phyloP scores from a whole-genome alignment of 495 filamentous ascomycete species.

The Tuber borchii region DNA sequence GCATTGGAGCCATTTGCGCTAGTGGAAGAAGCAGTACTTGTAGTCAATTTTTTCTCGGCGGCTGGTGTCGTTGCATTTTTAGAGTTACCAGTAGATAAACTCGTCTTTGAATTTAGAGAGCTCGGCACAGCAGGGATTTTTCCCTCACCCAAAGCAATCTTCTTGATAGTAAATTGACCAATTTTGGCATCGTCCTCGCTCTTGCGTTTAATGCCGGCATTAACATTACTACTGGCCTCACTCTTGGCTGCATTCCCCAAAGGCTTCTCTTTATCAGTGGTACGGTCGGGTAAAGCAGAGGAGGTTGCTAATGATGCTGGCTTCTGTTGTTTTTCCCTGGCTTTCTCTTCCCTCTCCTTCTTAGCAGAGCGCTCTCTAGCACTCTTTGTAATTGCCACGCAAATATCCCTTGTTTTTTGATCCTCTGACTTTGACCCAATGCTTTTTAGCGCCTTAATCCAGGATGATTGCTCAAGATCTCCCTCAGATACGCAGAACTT shows the following conservation, averaged over 20 bases:
- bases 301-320: conserved; percentile 24
- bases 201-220: conserved; percentile 38
- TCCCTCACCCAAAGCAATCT: conserved; percentile 37
- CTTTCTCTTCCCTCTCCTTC: conserved; percentile 28
- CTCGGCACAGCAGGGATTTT: conserved; percentile 31
- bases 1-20: conserved; percentile 13
- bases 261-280: conserved; percentile 38
- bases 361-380: conserved; percentile 32
- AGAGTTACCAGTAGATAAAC: conserved; percentile 27
- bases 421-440: conserved; percentile 40
- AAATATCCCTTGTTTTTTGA: conserved; percentile 37
- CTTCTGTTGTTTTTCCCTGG: conserved; percentile 35
- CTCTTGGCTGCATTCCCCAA: conserved; percentile 32
- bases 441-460: conserved; percentile 34
- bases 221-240: conserved; percentile 38
- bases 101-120: conserved; percentile 40
- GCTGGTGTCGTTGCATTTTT: conserved; percentile 35
- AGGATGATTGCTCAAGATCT: conserved; percentile 38
- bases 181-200: conserved; percentile 39
- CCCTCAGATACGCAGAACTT: conserved; percentile 36
- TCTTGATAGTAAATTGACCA: conserved; percentile 34
- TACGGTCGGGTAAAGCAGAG: conserved; percentile 14
- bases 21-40: conserved; percentile 38
- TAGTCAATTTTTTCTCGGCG: conserved; percentile 40
- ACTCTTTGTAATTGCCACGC: conserved; percentile 31